Conservation (phyloP, 306 rosid genomes). For the Dalbergia oliveri region DNA sequence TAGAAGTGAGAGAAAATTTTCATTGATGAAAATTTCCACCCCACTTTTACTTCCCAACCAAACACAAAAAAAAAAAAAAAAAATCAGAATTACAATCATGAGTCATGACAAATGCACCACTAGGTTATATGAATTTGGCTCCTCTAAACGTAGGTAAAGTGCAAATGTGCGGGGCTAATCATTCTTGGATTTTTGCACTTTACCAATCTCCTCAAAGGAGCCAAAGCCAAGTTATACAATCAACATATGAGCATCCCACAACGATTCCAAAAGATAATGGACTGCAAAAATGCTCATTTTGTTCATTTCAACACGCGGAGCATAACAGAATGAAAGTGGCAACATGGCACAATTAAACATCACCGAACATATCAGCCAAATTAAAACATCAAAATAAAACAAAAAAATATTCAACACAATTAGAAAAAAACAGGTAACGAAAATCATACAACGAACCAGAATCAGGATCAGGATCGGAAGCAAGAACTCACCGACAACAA, state of each 20-base stretch:
- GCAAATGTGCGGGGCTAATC: too few relatives aligned
- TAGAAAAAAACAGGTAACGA: background rate
- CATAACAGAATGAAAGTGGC: slow-evolving; percentile 12
- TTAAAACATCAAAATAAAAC: background rate
- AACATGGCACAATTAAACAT: background rate
- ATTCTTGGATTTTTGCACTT: too few relatives aligned
- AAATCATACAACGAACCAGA: background rate
- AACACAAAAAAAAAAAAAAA: background rate
- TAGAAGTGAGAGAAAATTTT: background rate
- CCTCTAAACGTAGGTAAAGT: too few relatives aligned
- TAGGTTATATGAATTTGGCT: background rate
- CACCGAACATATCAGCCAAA: slow-evolving; percentile 1
- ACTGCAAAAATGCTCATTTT: background rate
- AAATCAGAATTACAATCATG: too few relatives aligned
- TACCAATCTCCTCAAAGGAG: too few relatives aligned
- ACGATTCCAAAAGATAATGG: slow-evolving; percentile 18
- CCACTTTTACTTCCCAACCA: too few relatives aligned
- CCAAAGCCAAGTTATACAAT: background rate
- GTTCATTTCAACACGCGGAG: background rate
- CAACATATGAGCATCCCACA: background rate
- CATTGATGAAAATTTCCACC: too few relatives aligned
- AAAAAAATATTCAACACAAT: background rate
- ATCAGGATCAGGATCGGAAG: slow-evolving; percentile 2
- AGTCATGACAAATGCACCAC: slow-evolving; percentile 12
- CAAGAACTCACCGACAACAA: slow-evolving; percentile 35